Evolutionary conservation across 2,329 filamentous ascomycete genomes (phyloP).

Genomic region (Sclerotiophoma versabilis): DNA sequence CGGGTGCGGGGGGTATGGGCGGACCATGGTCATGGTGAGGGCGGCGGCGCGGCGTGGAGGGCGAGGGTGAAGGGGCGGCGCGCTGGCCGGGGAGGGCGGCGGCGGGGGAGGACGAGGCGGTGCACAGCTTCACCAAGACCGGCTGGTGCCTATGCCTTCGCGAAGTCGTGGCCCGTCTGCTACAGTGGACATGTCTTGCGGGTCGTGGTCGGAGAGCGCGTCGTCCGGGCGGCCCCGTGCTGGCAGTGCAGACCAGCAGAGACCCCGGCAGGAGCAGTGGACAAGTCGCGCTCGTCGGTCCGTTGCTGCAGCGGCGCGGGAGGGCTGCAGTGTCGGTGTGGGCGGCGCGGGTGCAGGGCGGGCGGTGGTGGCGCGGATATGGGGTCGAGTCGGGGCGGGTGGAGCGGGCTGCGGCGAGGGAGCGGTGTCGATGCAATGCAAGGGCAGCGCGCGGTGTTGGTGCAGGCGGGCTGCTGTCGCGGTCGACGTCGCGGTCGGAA

Average conservation of each 20-base stretch:
- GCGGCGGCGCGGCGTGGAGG: not conserved
- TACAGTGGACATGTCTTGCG: conserved; percentile 50
- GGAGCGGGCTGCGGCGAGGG: conserved; percentile 3
- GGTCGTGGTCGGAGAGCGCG: conserved; percentile 14
- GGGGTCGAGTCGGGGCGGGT: not conserved
- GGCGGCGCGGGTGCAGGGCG: not conserved
- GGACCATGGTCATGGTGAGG: conserved; percentile 49
- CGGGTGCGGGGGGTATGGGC: conserved; percentile 46
- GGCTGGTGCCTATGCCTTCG: conserved; percentile 54
- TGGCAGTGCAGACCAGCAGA: conserved; percentile 37
- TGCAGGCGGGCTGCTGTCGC: not conserved
- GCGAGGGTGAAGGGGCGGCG: not conserved
- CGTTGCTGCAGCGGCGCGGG: conserved; percentile 16
- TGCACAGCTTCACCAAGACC: conserved; percentile 48
- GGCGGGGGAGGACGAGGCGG: conserved; percentile 16
- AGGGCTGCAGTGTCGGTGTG: conserved; percentile 7
- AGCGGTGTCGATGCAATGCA: conserved; percentile 3
- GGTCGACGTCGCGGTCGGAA: conserved; percentile 6
- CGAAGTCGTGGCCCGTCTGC: conserved; percentile 49
- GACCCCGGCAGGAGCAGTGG: conserved; percentile 30
- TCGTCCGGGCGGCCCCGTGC: conserved; percentile 29
- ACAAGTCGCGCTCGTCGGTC: conserved; percentile 3
- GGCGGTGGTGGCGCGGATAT: conserved; percentile 13
- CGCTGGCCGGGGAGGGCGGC: not conserved
- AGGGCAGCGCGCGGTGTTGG: conserved; percentile 9